Evolutionary conservation across 2,329 filamentous ascomycete genomes (phyloP), one percentile per base, ranked within the genome.

Genomic region (Cladophialophora psammophila): DNA sequence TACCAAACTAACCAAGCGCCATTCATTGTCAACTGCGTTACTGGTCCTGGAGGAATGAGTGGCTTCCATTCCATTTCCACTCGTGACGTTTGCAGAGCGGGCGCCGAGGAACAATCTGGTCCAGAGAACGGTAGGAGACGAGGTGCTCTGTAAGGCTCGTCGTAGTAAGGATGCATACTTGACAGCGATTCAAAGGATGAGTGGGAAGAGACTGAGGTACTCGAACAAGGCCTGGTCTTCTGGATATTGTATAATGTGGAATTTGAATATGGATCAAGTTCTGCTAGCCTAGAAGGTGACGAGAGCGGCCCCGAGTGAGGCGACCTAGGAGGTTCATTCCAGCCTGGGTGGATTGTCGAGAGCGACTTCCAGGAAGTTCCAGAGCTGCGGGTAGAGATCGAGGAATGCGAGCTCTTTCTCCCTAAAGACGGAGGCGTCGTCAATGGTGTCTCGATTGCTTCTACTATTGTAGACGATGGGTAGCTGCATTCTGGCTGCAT

Each of bases 331-430:
- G 59, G 45, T 26, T 54, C 48, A 61, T 54, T 54, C 13, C 52
- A 61, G 18, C 59, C 59, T 3, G 59, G 59, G 48, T 61, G 59
- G 5, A 61, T 61, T 5, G 59, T 61, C 32, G 48, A 34, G 12
- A 53, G 12, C 34, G 48, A 61, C 10, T 45, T 35, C 12, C 20
- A 61, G 34, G 32, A 18, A 15, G 45, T n/a, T 12, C 34, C 59
- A 54, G 59, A 61, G 20, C 20, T 36, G 48, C 5, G 10, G 35
- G 59, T 38, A 12, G 48, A 52, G 6, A 61, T 26, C 13, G 59
- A 61, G 20, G 45, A 38, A 15, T 45, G 32, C n/a, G 48, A 61
- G 9, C 48, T 38, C 34, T 54, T 36, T n/a, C n/a, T 31, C 20
- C 13, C n/a, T 7, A 42, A 13, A 20, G 45, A 34, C 7, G 18